phyloP scores from a whole-genome alignment of 768 basidiomycete genomes.

The Pisolithus marmoratus region DNA sequence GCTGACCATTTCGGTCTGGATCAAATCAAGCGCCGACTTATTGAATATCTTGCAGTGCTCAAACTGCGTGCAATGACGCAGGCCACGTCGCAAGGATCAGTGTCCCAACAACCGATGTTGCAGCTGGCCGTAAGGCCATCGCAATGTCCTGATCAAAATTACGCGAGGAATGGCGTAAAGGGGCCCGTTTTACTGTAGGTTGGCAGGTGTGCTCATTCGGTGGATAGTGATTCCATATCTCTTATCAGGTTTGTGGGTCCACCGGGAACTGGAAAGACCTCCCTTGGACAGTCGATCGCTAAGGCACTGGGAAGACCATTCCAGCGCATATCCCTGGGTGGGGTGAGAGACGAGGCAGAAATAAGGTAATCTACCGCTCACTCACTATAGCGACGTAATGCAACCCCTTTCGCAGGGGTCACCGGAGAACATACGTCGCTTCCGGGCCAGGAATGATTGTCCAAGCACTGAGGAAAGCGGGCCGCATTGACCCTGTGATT shows the following conservation, averaged over 20 bases:
- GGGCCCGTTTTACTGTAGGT: conserved; percentile 67
- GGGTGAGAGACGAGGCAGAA: conserved; percentile 89
- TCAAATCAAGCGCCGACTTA: conserved; percentile 84
- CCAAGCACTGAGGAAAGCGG: conserved; percentile 81
- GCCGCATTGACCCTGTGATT: conserved; percentile 73
- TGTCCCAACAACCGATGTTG: not conserved
- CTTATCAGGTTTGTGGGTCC: conserved; percentile 73
- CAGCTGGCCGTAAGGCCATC: not conserved
- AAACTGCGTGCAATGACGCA: conserved; percentile 40
- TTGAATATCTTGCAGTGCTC: conserved; percentile 90
- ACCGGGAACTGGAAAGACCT: conserved; percentile 89
- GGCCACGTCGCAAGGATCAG: conserved; percentile 5
- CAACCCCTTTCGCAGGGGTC: conserved; percentile 34
- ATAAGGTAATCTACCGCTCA: conserved; percentile 35
- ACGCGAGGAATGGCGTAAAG: conserved; percentile 43
- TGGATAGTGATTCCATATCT: not conserved
- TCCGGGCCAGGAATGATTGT: conserved; percentile 81
- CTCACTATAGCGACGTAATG: not conserved
- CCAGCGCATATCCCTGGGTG: conserved; percentile 88
- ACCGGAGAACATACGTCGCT: conserved; percentile 86
- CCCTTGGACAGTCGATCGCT: conserved; percentile 84
- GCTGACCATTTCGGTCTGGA: conserved; percentile 89
- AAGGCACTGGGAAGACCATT: conserved; percentile 79
- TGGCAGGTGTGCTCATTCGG: not conserved
- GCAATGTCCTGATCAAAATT: not conserved